A percentile compares a stretch with the other conserved stretches of the same genome.
These are phyloP conservation scores for Rheum nobile DNA, from an alignment of 148 eudicot genomes.

Conservation along the genomic window DNA sequence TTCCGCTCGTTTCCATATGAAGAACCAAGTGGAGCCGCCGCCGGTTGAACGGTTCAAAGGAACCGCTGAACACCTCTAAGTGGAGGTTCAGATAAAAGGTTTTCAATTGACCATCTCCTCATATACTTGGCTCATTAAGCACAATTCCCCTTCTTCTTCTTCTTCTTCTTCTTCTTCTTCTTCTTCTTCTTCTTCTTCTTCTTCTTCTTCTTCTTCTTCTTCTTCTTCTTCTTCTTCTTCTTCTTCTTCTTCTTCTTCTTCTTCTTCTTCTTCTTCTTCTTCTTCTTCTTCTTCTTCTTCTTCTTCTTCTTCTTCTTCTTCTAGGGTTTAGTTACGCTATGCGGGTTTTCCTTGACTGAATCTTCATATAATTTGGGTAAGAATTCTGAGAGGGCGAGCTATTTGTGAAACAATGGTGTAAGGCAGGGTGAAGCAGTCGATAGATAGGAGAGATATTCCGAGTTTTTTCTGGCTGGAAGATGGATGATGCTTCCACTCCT, in stretches of 20 bases:
- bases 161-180: too few species aligned
- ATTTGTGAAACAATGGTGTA: conserved; percentile 70
- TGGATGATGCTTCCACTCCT: conserved; percentile 69
- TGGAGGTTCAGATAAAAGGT: conserved; percentile 53
- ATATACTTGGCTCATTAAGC: conserved; percentile 75
- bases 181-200: too few species aligned
- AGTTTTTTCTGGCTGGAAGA: conserved; percentile 80
- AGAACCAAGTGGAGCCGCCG: conserved; percentile 26
- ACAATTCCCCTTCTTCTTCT: neutral
- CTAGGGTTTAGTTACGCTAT: neutral
- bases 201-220: too few species aligned
- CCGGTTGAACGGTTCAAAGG: too few species aligned
- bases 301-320: too few species aligned
- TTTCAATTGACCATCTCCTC: conserved; percentile 66
- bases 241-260: too few species aligned
- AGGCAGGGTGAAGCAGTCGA: conserved; percentile 68
- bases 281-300: too few species aligned
- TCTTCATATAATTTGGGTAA: too few species aligned
- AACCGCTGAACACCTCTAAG: too few species aligned
- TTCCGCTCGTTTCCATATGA: too few species aligned
- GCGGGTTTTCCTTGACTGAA: neutral
- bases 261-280: too few species aligned
- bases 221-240: too few species aligned
- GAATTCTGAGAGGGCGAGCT: conserved; percentile 47
- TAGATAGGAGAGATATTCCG: conserved; percentile 51